Conservation (phyloP, 2,329 filamentous ascomycete species). For the Scedosporium dehoogii region DNA sequence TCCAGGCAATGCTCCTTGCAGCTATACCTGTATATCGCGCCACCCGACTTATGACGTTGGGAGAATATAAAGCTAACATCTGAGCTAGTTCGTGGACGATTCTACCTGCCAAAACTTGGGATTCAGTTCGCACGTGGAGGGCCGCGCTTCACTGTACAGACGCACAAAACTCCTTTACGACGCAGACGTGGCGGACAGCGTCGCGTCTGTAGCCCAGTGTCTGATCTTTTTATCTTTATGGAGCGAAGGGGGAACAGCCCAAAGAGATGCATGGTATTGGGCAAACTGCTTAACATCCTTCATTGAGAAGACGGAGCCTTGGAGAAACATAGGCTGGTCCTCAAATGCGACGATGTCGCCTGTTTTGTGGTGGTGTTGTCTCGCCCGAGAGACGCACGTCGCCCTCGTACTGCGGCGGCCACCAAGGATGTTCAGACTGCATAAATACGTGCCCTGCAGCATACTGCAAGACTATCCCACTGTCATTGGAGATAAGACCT, state of each 20-base stretch:
- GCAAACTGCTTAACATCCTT: not conserved
- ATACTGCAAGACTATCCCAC: not conserved
- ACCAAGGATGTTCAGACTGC: not conserved
- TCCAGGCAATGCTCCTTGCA: slow-evolving; percentile 3
- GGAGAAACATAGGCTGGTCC: not conserved
- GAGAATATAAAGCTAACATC: not conserved
- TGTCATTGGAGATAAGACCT: not conserved
- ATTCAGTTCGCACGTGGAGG: not conserved
- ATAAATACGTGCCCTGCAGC: not conserved
- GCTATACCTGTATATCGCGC: slow-evolving; percentile 1
- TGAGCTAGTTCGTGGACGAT: slow-evolving; percentile 1
- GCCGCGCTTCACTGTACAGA: not conserved
- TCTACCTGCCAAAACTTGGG: not conserved
- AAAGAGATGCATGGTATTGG: slow-evolving; percentile 5
- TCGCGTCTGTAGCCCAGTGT: not conserved
- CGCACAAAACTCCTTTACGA: slow-evolving; percentile 4
- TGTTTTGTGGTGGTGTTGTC: slow-evolving; percentile 3
- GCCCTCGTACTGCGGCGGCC: slow-evolving; percentile 2
- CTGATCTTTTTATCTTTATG: slow-evolving; percentile 3
- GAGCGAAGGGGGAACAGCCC: not conserved
- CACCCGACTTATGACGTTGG: not conserved
- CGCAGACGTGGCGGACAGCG: not conserved
- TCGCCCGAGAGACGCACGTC: slow-evolving; percentile 1
- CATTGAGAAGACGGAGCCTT: slow-evolving; percentile 3
- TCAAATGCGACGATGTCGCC: not conserved